These are phyloP conservation scores for Zangia roseola DNA, from an alignment of 768 basidiomycete genomes.

Conservation along the genomic window DNA sequence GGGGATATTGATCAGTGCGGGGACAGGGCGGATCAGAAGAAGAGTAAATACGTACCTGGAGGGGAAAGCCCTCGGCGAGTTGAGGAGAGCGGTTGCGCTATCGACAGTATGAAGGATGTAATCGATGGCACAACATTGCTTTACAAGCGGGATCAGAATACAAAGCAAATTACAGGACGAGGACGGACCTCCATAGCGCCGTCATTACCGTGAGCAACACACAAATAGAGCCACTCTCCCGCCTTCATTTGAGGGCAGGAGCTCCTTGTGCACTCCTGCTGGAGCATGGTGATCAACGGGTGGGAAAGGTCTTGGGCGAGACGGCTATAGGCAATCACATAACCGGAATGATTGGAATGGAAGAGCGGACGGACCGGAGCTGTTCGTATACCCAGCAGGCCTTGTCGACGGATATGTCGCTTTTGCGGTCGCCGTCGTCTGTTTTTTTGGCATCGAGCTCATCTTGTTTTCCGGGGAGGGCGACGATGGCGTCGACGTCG, in stretches of 20 bases:
- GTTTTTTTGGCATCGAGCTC: conserved; percentile 31
- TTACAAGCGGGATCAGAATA: conserved; percentile 17
- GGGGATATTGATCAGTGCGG: conserved; percentile 18
- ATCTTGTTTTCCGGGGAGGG: conserved; percentile 60
- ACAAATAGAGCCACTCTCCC: conserved; percentile 96
- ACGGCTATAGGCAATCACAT: conserved; percentile 47
- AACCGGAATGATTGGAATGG: neutral
- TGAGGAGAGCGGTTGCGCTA: conserved; percentile 88
- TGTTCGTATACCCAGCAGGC: conserved; percentile 85
- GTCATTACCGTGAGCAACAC: conserved; percentile 90
- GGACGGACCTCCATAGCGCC: conserved; percentile 76
- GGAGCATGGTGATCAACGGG: conserved; percentile 80
- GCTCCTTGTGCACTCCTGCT: conserved; percentile 81
- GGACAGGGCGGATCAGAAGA: conserved; percentile 16
- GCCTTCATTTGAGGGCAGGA: conserved; percentile 98
- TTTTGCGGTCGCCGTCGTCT: conserved; percentile 32
- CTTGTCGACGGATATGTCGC: conserved; percentile 67
- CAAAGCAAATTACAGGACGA: neutral
- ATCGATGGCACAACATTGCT: conserved; percentile 98
- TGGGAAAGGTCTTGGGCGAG: conserved; percentile 86
- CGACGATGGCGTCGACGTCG: conserved; percentile 79
- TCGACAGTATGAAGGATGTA: conserved; percentile 93
- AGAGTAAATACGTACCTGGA: conserved; percentile 58
- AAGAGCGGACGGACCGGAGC: conserved; percentile 39
- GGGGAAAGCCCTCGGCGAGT: conserved; percentile 88